Conservation (phyloP, 2,329 filamentous ascomycete species). For the Fusarium sp. region DNA sequence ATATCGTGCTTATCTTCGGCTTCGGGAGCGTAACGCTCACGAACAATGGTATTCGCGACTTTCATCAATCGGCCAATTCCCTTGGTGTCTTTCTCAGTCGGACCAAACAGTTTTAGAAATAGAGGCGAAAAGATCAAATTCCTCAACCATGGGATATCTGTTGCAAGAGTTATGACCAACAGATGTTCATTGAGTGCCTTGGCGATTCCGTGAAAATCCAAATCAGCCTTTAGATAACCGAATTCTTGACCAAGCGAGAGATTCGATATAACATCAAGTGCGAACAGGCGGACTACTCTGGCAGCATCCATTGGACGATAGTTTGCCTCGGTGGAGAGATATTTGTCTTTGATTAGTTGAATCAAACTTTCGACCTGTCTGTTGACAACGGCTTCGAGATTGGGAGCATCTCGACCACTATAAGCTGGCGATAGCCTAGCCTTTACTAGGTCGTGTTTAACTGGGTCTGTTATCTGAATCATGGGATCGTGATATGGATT, state of each 20-base stretch:
- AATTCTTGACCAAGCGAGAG: constrained; percentile 1
- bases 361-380: not conserved
- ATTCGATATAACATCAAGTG: constrained; percentile 2
- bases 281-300: not conserved
- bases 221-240: not conserved
- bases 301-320: not conserved
- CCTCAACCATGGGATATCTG: constrained; percentile 1
- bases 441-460: not conserved
- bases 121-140: not conserved
- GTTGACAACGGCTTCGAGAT: not conserved
- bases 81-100: not conserved
- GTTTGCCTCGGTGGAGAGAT: not conserved
- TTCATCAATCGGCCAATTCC: not conserved
- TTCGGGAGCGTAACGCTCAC: not conserved
- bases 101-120: not conserved
- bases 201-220: not conserved
- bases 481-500: constrained; percentile 5
- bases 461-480: not conserved
- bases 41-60: not conserved
- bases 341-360: not conserved
- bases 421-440: not conserved
- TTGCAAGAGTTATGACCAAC: not conserved
- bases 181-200: not conserved
- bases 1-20: not conserved
- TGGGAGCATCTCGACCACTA: not conserved